phyloP scores from a whole-genome alignment of 2,329 filamentous ascomycete genomes.

The Calonectria pteridis region DNA sequence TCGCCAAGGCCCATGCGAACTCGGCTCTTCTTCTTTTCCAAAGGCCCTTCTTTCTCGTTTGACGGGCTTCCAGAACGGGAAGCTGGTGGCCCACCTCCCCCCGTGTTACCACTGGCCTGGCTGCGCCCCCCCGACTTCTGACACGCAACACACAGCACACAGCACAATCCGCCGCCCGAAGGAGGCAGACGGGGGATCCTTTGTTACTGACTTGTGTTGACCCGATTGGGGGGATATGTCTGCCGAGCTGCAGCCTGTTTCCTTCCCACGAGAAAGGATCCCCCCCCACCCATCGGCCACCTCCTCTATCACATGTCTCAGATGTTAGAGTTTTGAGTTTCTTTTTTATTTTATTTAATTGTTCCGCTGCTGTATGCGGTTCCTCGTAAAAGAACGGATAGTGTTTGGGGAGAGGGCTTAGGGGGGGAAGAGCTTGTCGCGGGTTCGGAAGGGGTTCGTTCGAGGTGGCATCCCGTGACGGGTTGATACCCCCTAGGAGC shows the following conservation, averaged over 20 bases:
- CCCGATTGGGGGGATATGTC: background rate
- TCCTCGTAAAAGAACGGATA: background rate
- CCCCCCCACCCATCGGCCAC: background rate
- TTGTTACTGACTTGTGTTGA: background rate
- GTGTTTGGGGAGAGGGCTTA: background rate
- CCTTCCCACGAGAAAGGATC: background rate
- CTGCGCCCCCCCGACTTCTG: background rate
- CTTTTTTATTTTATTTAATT: background rate
- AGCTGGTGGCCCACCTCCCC: background rate
- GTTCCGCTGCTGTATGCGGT: background rate
- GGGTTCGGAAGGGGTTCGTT: background rate
- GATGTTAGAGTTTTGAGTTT: background rate
- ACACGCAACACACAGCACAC: background rate
- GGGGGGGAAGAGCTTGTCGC: background rate
- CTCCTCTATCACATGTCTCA: background rate
- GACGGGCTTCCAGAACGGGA: conserved; percentile 21
- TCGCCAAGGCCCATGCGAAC: background rate
- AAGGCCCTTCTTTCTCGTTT: background rate
- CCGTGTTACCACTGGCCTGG: background rate
- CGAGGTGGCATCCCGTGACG: conserved; percentile 15
- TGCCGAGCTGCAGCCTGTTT: background rate
- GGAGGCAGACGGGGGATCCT: background rate
- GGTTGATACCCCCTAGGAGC: conserved; percentile 25
- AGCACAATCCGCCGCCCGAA: conserved; percentile 1
- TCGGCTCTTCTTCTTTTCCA: conserved; percentile 3